Percentiles rank a stretch among this genome's conserved stretches.
Evolutionary conservation across 352 stramenopile species (phyloP).

Genomic region (Phytophthora vignae): DNA sequence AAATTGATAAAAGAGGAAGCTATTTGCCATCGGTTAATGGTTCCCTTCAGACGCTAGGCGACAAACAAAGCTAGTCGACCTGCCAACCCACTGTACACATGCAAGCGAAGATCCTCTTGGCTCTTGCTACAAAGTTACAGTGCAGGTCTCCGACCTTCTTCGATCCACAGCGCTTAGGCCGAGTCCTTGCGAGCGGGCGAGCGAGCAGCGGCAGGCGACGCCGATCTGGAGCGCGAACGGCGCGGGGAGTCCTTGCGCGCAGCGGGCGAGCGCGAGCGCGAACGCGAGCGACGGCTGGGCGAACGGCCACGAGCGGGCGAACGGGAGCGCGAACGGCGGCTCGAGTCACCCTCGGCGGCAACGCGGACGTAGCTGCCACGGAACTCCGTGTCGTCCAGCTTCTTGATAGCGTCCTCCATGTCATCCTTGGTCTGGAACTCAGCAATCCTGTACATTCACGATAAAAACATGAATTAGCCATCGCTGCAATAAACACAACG

Average conservation of each 20-base stretch:
- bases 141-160: constrained; percentile 24
- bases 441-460: constrained; percentile 53
- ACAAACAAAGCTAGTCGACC: constrained; percentile 27
- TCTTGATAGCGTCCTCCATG: constrained; percentile 86
- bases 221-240: constrained; percentile 71
- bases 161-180: constrained; percentile 52
- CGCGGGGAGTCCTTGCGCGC: constrained; percentile 71
- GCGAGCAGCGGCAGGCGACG: constrained; percentile 56
- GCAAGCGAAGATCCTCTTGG: constrained; percentile 12
- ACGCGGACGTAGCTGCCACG: constrained; percentile 86
- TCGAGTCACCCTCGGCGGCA: constrained; percentile 50
- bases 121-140: constrained; percentile 3
- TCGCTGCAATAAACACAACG: not conserved
- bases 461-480: not conserved
- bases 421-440: constrained; percentile 86
- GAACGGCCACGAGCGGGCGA: constrained; percentile 67
- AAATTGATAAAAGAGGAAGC: constrained; percentile 28
- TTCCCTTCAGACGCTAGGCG: constrained; percentile 32
- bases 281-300: constrained; percentile 70
- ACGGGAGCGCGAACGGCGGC: constrained; percentile 62
- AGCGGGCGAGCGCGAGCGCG: constrained; percentile 70
- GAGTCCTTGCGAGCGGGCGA: constrained; percentile 79
- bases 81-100: constrained; percentile 14
- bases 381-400: constrained; percentile 91
- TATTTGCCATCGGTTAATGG: constrained; percentile 37